Base-by-base conservation (phyloP, 1,284 basidiomycete genomes). In the Fomitopsis schrenkii region DNA sequence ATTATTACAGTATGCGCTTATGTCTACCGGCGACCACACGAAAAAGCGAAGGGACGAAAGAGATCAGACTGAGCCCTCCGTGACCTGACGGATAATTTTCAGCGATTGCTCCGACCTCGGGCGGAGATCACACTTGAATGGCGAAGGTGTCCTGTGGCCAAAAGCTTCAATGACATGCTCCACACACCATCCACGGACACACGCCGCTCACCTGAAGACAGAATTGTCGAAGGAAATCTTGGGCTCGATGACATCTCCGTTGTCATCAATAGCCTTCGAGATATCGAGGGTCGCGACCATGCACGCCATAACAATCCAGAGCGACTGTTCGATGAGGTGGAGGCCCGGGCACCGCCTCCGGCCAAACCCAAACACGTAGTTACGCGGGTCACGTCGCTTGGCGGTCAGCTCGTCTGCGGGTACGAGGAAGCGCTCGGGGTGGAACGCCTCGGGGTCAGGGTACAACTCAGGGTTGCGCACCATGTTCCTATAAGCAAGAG, bases 261-360 rank as follows among this genome's bases (percentile, higher is more conserved):
- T 70, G 54, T 74, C 74, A 59, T 79, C 80, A 14, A 75, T 58
- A 10, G 76, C 70, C 66, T 76, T 78, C 45, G 70, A 62, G 38
- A 83, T 77, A 55, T 77, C 69, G 66, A 78, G 80, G 14, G 77
- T 76, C 8, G 78, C 68, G 40, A 84, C 64, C 41, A 80, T 73
- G 2, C 77, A 79, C 44, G 79, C 80, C 28, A 83, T 71, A 15
- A 77, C 70, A 53, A 83, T 78, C 78, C 79, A 84, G 19, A 84
- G 63, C 9, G 77, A 77, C 17, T 77, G 75, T 64, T 82, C 80
- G 60, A 78, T 76, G 58, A 83, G 71, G 71, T 76, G 76, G 56
- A 75, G 69, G 6, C 82, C 83, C 1, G 82, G 80, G 64, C 83
- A 84, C 54, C 68, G 66, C 64, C 72, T 65, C 30, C 72, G 69